Evolutionary conservation across 306 rosid species (phyloP).

Genomic region (Acacia acuminata): DNA sequence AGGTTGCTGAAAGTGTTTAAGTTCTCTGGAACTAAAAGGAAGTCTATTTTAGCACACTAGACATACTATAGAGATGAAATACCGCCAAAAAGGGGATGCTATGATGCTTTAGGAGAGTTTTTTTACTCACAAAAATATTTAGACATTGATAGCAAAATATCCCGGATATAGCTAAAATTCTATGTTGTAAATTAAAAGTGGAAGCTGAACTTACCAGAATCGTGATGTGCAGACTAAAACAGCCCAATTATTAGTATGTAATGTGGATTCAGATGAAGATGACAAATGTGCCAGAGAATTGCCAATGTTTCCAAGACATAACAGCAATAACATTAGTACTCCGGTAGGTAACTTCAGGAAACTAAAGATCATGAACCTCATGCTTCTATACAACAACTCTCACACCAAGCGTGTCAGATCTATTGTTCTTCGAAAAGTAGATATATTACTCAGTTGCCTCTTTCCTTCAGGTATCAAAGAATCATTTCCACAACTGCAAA

Average conservation of each 20-base stretch:
- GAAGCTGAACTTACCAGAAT: slow-evolving; percentile 60
- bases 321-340: slow-evolving; percentile 32
- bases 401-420: slow-evolving; percentile 11
- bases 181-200: neutral
- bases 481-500: slow-evolving; percentile 29
- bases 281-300: slow-evolving; percentile 46
- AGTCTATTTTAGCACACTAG: neutral
- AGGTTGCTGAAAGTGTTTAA: neutral
- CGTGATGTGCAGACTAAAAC: slow-evolving; percentile 96
- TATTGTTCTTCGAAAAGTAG: slow-evolving; percentile 9
- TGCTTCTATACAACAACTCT: slow-evolving; percentile 19
- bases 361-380: slow-evolving; percentile 30
- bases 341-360: slow-evolving; percentile 31
- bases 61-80: neutral
- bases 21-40: neutral
- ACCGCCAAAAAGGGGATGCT: neutral
- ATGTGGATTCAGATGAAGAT: slow-evolving; percentile 58
- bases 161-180: neutral
- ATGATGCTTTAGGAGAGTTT: slow-evolving; percentile 5
- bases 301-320: slow-evolving; percentile 37
- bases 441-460: slow-evolving; percentile 9
- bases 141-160: neutral
- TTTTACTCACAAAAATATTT: neutral
- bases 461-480: slow-evolving; percentile 13
- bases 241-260: slow-evolving; percentile 95